A percentile compares a stretch with the other conserved stretches of the same genome.
phyloP scores from a whole-genome alignment of 148 eudicot genomes.

The Hydrangea macrophylla region DNA sequence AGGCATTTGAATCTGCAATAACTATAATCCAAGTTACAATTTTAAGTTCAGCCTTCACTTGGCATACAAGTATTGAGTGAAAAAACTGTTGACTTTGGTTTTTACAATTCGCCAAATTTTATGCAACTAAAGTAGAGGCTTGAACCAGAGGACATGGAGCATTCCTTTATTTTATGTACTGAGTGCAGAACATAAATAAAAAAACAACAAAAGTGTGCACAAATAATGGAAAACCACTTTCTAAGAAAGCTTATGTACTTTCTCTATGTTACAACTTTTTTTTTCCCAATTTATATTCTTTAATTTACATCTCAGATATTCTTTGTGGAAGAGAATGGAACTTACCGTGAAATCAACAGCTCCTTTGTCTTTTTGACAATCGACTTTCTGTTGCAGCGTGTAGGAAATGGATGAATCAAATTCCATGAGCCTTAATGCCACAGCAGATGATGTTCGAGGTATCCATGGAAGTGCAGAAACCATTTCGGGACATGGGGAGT shows the following conservation, averaged over 20 bases:
- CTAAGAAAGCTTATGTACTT: not conserved
- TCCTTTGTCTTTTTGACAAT: slow-evolving; percentile 27
- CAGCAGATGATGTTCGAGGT: slow-evolving; percentile 45
- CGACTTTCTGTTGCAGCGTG: slow-evolving; percentile 23
- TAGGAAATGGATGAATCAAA: slow-evolving; percentile 44
- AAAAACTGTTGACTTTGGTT: no score
- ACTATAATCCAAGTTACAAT: no score
- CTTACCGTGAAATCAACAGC: slow-evolving; percentile 31
- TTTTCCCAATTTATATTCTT: not conserved
- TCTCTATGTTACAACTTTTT: no score
- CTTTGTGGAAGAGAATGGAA: not conserved
- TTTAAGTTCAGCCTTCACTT: no score
- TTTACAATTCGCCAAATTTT: no score
- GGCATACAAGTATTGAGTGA: no score
- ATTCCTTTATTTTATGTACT: no score
- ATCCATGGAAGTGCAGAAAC: slow-evolving; percentile 81
- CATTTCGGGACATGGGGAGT: slow-evolving; percentile 20
- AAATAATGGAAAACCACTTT: not conserved
- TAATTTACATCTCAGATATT: not conserved
- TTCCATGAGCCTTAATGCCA: slow-evolving; percentile 52
- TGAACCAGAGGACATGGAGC: no score
- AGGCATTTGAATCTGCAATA: no score
- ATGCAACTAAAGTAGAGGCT: no score
- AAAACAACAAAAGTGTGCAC: no score
- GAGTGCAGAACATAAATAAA: no score